Conservation (phyloP, 768 basidiomycete species). For the Crepidotus variabilis region DNA sequence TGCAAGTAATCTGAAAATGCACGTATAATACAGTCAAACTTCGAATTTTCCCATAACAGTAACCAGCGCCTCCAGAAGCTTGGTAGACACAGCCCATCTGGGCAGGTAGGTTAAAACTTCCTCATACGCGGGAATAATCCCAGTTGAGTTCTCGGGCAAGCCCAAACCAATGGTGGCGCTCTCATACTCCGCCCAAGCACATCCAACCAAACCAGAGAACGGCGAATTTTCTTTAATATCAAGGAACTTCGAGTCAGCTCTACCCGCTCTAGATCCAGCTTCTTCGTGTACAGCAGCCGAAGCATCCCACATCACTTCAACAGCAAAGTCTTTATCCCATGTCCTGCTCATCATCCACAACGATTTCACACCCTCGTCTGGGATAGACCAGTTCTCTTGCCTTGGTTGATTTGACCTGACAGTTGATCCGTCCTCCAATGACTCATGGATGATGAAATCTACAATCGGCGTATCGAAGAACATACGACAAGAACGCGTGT, state of each 20-base stretch:
- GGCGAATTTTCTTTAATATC: slow-evolving; percentile 2
- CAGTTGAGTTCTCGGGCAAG: not conserved
- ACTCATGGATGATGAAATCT: slow-evolving; percentile 29
- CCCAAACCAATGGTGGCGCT: slow-evolving; percentile 36
- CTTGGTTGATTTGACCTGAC: slow-evolving; percentile 21
- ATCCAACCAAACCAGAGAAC: slow-evolving; percentile 41
- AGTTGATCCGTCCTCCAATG: slow-evolving; percentile 23
- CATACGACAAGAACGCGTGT: slow-evolving; percentile 56
- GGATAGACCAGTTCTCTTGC: slow-evolving; percentile 14
- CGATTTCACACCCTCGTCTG: slow-evolving; percentile 19
- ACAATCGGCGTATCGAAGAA: slow-evolving; percentile 42
- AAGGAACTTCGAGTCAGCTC: not conserved
- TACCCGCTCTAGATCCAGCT: not conserved
- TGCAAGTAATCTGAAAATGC: not conserved
- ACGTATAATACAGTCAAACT: not conserved
- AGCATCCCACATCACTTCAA: slow-evolving; percentile 41
- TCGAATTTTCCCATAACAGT: not conserved
- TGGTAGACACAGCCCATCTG: slow-evolving; percentile 41
- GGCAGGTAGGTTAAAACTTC: slow-evolving; percentile 59
- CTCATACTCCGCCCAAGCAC: slow-evolving; percentile 63
- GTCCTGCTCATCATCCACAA: slow-evolving; percentile 53
- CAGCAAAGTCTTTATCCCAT: slow-evolving; percentile 49
- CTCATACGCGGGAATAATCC: slow-evolving; percentile 56
- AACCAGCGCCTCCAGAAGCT: not conserved
- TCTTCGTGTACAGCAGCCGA: not conserved